Evolutionary conservation across 371 early-diverging fungal species (phyloP).

Genomic region (Lichtheimia ramosa): DNA sequence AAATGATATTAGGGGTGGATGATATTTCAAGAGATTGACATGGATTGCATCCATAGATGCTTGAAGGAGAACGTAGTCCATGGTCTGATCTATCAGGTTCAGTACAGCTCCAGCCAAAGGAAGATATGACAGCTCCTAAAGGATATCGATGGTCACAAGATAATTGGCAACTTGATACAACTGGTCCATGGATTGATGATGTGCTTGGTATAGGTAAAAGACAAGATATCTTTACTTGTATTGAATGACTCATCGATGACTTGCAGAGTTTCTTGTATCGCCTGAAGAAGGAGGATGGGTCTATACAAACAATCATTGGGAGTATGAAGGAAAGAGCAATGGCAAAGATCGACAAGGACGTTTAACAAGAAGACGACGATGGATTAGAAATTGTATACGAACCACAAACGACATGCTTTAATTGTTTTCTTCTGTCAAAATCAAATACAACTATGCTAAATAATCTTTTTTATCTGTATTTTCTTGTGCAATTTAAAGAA

Average conservation of each 20-base stretch:
- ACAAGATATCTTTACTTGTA: neutral
- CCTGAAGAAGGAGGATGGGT: conserved; percentile 41
- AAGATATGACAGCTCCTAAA: conserved; percentile 36
- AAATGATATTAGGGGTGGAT: neutral
- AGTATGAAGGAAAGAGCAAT: conserved; percentile 11
- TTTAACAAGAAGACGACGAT: conserved; percentile 24
- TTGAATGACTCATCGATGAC: neutral
- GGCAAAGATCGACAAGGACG: conserved; percentile 9
- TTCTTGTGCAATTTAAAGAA: neutral
- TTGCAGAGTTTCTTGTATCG: conserved; percentile 14
- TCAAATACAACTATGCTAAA: neutral
- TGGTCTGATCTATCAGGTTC: conserved; percentile 46
- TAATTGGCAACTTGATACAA: conserved; percentile 40
- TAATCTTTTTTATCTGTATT: neutral
- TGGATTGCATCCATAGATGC: conserved; percentile 4
- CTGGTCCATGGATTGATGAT: conserved; percentile 50
- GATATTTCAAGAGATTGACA: neutral
- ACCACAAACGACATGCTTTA: conserved; percentile 1
- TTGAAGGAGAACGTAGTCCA: conserved; percentile 21
- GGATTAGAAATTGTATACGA: conserved; percentile 23
- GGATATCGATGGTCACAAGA: conserved; percentile 46
- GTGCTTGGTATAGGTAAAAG: conserved; percentile 34
- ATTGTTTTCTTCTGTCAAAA: neutral
- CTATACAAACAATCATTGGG: conserved; percentile 33
- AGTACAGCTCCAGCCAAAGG: conserved; percentile 23